phyloP scores from a whole-genome alignment of 2,329 filamentous ascomycete genomes.

The Aspergillus nomiae region DNA sequence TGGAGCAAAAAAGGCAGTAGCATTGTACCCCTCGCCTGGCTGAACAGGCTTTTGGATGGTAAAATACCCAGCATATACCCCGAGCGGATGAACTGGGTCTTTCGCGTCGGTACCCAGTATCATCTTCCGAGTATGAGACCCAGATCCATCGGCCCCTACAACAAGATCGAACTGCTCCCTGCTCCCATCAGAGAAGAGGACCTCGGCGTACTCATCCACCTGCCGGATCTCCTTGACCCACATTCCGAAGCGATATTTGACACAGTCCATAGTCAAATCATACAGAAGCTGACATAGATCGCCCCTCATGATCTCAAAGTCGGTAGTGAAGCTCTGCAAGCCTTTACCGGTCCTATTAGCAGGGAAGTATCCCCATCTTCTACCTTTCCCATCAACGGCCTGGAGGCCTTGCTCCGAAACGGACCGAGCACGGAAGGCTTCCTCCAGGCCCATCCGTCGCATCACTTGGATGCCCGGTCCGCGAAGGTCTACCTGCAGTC shows the following conservation, averaged over 20 bases:
- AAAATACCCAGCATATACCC: slow-evolving; percentile 40
- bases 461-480: slow-evolving; percentile 55
- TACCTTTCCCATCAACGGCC: slow-evolving; percentile 48
- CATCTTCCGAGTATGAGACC: slow-evolving; percentile 24
- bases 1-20: slow-evolving; percentile 41
- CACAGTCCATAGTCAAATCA: slow-evolving; percentile 23
- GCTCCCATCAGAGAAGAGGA: slow-evolving; percentile 27
- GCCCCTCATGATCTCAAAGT: slow-evolving; percentile 60
- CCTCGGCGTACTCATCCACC: slow-evolving; percentile 16
- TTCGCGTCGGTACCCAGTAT: slow-evolving; percentile 18
- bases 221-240: slow-evolving; percentile 30
- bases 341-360: slow-evolving; percentile 41
- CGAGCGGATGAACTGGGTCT: slow-evolving; percentile 25
- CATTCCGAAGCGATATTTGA: slow-evolving; percentile 36
- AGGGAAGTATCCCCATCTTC: slow-evolving; percentile 44
- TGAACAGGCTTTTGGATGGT: slow-evolving; percentile 32
- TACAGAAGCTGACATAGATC: slow-evolving; percentile 53
- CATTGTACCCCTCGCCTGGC: slow-evolving; percentile 37
- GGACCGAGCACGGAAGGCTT: slow-evolving; percentile 38
- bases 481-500: slow-evolving; percentile 58
- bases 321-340: slow-evolving; percentile 45
- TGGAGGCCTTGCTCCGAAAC: slow-evolving; percentile 53
- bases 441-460: slow-evolving; percentile 55
- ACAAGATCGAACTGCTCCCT: slow-evolving; percentile 29
- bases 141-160: slow-evolving; percentile 33